phyloP scores from a whole-genome alignment of 1,284 basidiomycete genomes.

The Meira nashicola region DNA sequence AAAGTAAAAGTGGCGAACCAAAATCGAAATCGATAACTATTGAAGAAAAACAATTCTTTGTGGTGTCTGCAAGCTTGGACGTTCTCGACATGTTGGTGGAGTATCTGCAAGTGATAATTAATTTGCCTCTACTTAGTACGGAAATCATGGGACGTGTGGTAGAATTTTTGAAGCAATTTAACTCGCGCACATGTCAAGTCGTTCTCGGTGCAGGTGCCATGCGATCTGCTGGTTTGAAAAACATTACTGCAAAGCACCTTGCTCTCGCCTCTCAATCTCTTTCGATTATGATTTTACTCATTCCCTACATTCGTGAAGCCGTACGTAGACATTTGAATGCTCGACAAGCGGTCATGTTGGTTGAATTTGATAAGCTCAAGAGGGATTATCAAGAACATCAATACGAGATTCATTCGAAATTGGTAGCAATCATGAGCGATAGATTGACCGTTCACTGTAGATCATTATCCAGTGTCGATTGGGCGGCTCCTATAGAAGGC shows the following conservation, averaged over 20 bases:
- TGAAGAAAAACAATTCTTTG: conserved; percentile 64
- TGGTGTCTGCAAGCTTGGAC: conserved; percentile 71
- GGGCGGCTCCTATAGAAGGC: conserved; percentile 16
- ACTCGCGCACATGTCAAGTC: conserved; percentile 95
- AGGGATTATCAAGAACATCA: conserved; percentile 98
- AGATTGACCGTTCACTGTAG: conserved; percentile 80
- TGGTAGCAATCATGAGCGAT: conserved; percentile 98
- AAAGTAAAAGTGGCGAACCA: conserved; percentile 28
- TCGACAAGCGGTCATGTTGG: conserved; percentile 90
- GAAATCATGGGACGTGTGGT: conserved; percentile 90
- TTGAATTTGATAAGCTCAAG: conserved; percentile 97
- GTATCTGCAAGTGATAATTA: conserved; percentile 82
- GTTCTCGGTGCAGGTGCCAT: conserved; percentile 96
- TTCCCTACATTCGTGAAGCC: conserved; percentile 90
- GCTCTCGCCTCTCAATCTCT: conserved; percentile 11
- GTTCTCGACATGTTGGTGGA: conserved; percentile 73
- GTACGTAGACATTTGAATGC: conserved; percentile 84
- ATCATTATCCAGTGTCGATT: conserved; percentile 59
- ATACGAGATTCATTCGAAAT: conserved; percentile 94
- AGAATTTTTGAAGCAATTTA: conserved; percentile 86
- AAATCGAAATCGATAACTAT: conserved; percentile 67
- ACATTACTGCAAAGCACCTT: conserved; percentile 92
- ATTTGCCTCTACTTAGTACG: conserved; percentile 79
- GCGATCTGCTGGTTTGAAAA: conserved; percentile 92
- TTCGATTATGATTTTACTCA: conserved; percentile 70